Evolutionary conservation across 208 protist genomes (phyloP), one percentile per base, ranked within the genome.

Genomic region (Acanthamoeba healyi): DNA sequence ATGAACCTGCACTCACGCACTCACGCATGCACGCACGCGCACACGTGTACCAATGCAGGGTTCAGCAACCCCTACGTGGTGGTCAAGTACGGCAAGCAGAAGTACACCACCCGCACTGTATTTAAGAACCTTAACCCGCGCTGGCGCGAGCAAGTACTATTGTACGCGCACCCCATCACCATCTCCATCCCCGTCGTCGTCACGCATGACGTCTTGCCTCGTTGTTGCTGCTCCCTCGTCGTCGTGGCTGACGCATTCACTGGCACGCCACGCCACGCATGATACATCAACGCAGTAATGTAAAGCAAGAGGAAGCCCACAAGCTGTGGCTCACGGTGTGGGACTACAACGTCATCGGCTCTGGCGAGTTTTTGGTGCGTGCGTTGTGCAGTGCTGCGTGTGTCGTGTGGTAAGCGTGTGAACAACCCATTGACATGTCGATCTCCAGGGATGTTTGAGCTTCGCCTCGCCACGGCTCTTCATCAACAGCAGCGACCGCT

Each of bases 1-100:
- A n/a, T n/a, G n/a, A n/a, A n/a, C n/a, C n/a, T n/a, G n/a, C n/a
- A n/a, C n/a, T n/a, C n/a, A n/a, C n/a, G n/a, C n/a, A n/a, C n/a
- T n/a, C 44, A 49, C 44, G 44, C 44, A 15, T 49, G 63, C n/a
- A n/a, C n/a, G n/a, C n/a, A n/a, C 32, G 29, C n/a, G 29, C 44
- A 15, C 34, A 74, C 15, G 10, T 40, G 15, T 74, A 15, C n/a
- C 14, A 15, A 40, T 74, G 49, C 34, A 88, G 81, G 81, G 9
- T 91, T 91, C 58, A 91, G 84, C 84, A 91, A 91, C 32, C 84
- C 84, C 5, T 91, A 91, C 40, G 84, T 91, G 10, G 84, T 91
- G 32, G 84, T 91, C 12, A 91, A 91, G 40, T 91, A 91, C 40
- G 84, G 84, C 36, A 24, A 42, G 24, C 51, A 91, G 54, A 63